Evolutionary conservation across 148 eudicot species (phyloP).

Genomic region (Diospyros kaki): DNA sequence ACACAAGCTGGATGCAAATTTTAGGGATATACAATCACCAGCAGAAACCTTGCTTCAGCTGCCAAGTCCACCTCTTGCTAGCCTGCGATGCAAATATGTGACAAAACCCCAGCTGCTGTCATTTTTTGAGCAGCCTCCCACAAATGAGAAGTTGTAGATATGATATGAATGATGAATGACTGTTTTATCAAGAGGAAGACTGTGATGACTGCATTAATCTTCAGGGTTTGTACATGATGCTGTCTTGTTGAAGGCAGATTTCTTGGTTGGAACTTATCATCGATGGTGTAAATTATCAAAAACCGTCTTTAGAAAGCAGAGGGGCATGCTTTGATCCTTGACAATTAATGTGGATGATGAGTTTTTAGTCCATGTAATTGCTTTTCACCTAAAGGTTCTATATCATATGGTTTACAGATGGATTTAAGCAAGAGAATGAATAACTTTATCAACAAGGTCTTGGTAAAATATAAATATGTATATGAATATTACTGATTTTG

Average conservation of each 20-base stretch:
- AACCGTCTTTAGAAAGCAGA: too few relatives aligned
- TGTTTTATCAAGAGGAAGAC: constrained; percentile 11
- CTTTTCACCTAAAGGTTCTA: too few relatives aligned
- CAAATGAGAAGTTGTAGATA: constrained; percentile 11
- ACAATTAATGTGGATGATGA: too few relatives aligned
- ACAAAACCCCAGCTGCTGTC: constrained; percentile 13
- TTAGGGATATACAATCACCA: background rate
- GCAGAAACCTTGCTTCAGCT: background rate
- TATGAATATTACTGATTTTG: too few relatives aligned
- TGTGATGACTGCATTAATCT: background rate
- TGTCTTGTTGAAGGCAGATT: background rate
- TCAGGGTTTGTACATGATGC: constrained; percentile 11
- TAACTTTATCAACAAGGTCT: too few relatives aligned
- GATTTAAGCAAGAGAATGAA: too few relatives aligned
- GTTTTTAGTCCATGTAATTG: too few relatives aligned
- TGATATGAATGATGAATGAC: background rate
- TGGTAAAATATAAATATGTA: too few relatives aligned
- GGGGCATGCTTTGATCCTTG: too few relatives aligned
- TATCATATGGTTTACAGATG: too few relatives aligned
- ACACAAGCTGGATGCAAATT: background rate
- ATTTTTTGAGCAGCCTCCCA: constrained; percentile 18
- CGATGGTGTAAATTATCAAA: too few relatives aligned
- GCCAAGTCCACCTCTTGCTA: background rate
- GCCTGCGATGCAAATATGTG: constrained; percentile 9
- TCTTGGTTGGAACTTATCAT: too few relatives aligned